phyloP scores from a whole-genome alignment of 2,329 filamentous ascomycete species.

The Pseudodiploospora longispora region DNA sequence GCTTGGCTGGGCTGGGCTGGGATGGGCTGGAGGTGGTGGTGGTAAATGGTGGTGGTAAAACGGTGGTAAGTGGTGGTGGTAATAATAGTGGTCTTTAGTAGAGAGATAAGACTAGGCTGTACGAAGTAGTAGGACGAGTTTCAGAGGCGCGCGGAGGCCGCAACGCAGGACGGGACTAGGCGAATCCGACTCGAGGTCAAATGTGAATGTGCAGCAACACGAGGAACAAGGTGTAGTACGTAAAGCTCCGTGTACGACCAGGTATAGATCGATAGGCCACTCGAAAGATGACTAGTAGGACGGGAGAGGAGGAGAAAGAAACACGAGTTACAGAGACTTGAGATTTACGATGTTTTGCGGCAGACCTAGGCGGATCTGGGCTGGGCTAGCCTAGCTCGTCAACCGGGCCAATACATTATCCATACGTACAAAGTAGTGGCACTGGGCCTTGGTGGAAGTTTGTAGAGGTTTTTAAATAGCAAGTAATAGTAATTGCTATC shows the following conservation, averaged over 20 bases:
- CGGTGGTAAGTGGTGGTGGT: not conserved
- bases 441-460: too few relatives aligned
- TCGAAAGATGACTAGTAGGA: too few relatives aligned
- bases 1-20: not conserved
- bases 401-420: too few relatives aligned
- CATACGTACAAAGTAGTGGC: too few relatives aligned
- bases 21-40: slow-evolving; percentile 5
- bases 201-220: slow-evolving; percentile 8
- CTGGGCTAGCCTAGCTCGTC: too few relatives aligned
- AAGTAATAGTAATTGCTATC: not conserved
- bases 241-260: too few relatives aligned
- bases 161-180: slow-evolving; percentile 4
- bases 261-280: too few relatives aligned
- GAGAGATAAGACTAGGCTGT: slow-evolving; percentile 1
- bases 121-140: not conserved
- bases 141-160: not conserved
- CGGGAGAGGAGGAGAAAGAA: not conserved
- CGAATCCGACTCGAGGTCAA: not conserved
- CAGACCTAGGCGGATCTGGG: too few relatives aligned
- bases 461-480: too few relatives aligned
- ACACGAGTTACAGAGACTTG: too few relatives aligned
- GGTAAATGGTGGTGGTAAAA: not conserved
- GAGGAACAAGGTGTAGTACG: not conserved
- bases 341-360: too few relatives aligned
- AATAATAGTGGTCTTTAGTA: not conserved